phyloP scores from a whole-genome alignment of 257 asterid species.

The Nicotiana noctiflora region DNA sequence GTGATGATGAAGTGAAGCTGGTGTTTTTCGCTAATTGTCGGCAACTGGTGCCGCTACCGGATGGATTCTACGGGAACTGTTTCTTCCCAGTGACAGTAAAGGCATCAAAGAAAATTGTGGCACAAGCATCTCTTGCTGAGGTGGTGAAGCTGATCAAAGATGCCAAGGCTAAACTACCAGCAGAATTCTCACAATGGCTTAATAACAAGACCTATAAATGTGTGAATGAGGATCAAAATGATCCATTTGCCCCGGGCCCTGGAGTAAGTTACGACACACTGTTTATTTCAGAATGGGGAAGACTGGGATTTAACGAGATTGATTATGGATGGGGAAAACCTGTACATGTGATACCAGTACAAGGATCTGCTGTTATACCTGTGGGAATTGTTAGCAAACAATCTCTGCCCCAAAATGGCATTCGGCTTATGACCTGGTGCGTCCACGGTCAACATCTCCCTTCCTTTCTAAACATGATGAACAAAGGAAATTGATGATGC shows the following conservation, averaged over 20 bases:
- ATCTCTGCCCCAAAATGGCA: constrained; percentile 26
- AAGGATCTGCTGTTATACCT: constrained; percentile 40
- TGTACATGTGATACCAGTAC: constrained; percentile 36
- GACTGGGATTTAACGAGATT: constrained; percentile 43
- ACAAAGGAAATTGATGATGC: not conserved
- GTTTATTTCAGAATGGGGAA: constrained; percentile 51
- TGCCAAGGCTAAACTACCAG: constrained; percentile 26
- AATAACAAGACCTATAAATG: not conserved
- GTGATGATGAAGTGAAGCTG: constrained; percentile 14
- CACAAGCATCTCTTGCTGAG: constrained; percentile 14
- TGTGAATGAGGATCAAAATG: not conserved
- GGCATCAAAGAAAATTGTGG: constrained; percentile 10
- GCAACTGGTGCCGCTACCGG: constrained; percentile 22
- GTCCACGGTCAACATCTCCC: constrained; percentile 29
- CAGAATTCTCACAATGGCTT: constrained; percentile 20
- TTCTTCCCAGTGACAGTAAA: constrained; percentile 39
- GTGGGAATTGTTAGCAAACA: constrained; percentile 31
- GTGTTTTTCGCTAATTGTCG: constrained; percentile 53
- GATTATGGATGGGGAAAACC: constrained; percentile 59
- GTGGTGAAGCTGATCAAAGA: constrained; percentile 42
- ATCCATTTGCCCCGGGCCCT: constrained; percentile 31
- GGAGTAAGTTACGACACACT: constrained; percentile 28
- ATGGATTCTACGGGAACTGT: constrained; percentile 51
- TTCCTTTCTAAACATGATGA: constrained; percentile 14
- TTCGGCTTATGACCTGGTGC: constrained; percentile 57